Conservation (phyloP, 768 basidiomycete genomes). For the Galerina sulciceps region DNA sequence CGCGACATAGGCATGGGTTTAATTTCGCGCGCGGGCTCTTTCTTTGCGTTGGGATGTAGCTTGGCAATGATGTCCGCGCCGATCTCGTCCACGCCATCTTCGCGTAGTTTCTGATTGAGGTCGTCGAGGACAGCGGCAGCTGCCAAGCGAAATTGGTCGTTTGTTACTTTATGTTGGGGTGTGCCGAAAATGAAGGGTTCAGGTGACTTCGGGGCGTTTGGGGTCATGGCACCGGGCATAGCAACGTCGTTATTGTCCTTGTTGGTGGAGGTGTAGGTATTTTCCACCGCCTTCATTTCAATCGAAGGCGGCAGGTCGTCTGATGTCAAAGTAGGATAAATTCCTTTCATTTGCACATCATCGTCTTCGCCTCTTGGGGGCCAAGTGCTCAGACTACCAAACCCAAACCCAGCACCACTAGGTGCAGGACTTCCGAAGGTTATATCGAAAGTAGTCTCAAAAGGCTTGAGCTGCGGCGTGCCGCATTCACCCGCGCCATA, state of each 20-base stretch:
- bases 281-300: constrained; percentile 7
- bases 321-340: constrained; percentile 44
- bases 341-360: constrained; percentile 27
- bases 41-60: constrained; percentile 34
- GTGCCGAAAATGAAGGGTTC: constrained; percentile 81
- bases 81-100: constrained; percentile 57
- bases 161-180: constrained; percentile 64
- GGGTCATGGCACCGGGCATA: constrained; percentile 34
- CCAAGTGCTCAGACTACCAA: constrained; percentile 34
- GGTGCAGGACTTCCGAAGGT: constrained; percentile 57
- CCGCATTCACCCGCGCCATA: constrained; percentile 24
- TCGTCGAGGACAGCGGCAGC: constrained; percentile 78
- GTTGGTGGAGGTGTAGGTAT: neutral
- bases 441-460: constrained; percentile 71
- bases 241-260: constrained; percentile 12
- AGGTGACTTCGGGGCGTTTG: constrained; percentile 19
- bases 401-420: constrained; percentile 19
- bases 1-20: constrained; percentile 34
- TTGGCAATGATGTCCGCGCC: constrained; percentile 48
- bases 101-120: constrained; percentile 75
- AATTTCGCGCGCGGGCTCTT: constrained; percentile 25
- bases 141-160: constrained; percentile 67
- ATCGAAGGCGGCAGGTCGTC: constrained; percentile 31
- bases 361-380: constrained; percentile 28
- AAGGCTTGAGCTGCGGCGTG: constrained; percentile 71